Evolutionary conservation across 2,329 filamentous ascomycete species (phyloP), one percentile per base, ranked within the genome.

Genomic region (Monosporascus sp.): DNA sequence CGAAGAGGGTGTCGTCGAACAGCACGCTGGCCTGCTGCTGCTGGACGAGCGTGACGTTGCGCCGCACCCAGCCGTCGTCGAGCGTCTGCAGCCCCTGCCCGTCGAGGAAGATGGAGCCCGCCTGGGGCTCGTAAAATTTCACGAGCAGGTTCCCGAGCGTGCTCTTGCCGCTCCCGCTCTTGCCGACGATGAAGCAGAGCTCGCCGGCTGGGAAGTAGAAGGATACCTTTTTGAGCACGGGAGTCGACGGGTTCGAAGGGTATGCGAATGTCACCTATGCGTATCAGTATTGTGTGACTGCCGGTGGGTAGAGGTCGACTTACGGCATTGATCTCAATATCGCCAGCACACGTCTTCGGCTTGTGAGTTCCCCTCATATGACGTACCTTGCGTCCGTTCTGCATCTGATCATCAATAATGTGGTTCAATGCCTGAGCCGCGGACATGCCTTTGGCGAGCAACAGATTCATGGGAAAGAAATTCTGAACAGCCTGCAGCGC

Each of bases 151-250:
- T 90, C 1, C 87, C 86, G 1, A 97, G 65, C 0, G 93, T 97
- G 61, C 90, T 96, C 69, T 97, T 97, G 0, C 93, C 93, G 2
- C 90, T 96, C 0, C 94, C 94, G 63, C 90, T 96, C 62, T 80
- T 81, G 0, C 93, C 94, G 49, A 97, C 82, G 2, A 97, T 77
- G 63, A 94, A 97, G 0, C 85, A 90, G 3, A 87, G 83, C 56
- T 88, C 77, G 0, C 88, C 86, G 0, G 86, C 77, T 0, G 85
- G 81, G 53, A 97, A 93, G 58, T 77, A 80, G 56, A 97, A 79
- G 0, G 77, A 85, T 0, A 82, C 80, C 7, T 79, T 72, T 1
- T 79, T 70, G 9, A 97, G 75, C 2, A 86, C 85, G 0, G 70
- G 66, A 18, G 80, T 78, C 1, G 79, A 71, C 0, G 81, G 81